Conservation (phyloP, 2,329 filamentous ascomycete species). For the Aspergillus ochraceus region DNA sequence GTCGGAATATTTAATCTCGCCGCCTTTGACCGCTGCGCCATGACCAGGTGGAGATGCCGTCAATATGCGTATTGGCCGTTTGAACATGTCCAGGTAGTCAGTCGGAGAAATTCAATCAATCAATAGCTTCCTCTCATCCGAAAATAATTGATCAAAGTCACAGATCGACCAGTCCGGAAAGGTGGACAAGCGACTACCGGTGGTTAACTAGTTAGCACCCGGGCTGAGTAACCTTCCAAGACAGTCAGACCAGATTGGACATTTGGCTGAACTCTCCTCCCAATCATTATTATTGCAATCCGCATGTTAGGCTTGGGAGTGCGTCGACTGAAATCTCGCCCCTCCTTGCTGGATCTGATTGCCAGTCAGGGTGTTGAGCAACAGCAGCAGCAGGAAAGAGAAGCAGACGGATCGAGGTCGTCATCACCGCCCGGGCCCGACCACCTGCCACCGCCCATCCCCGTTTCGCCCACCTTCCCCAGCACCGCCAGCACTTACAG, state of each 20-base stretch:
- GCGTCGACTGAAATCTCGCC: conserved; percentile 59
- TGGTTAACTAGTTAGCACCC: neutral
- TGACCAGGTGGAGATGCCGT: neutral
- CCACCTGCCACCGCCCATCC: conserved; percentile 45
- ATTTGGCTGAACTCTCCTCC: neutral
- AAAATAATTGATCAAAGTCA: too few species aligned
- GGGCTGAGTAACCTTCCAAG: neutral
- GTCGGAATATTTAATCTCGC: neutral
- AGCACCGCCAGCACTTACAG: conserved; percentile 20
- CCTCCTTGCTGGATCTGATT: conserved; percentile 64
- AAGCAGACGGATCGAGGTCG: conserved; percentile 14
- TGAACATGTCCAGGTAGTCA: too few species aligned
- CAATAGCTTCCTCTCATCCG: too few species aligned
- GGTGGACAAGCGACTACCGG: too few species aligned
- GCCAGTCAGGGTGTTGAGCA: conserved; percentile 16
- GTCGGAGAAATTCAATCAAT: too few species aligned
- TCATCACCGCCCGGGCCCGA: conserved; percentile 40
- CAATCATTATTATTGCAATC: conserved; percentile 6
- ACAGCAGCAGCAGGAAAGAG: neutral
- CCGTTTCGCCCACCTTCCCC: conserved; percentile 42
- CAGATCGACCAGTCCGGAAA: too few species aligned
- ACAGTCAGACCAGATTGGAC: neutral
- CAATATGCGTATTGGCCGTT: neutral
- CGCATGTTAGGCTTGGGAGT: conserved; percentile 58
- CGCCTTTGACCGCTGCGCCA: neutral